Percentiles rank a stretch among this genome's conserved stretches.
Evolutionary conservation across 2,329 filamentous ascomycete genomes (phyloP).

Genomic region (Thelonectria blattea): DNA sequence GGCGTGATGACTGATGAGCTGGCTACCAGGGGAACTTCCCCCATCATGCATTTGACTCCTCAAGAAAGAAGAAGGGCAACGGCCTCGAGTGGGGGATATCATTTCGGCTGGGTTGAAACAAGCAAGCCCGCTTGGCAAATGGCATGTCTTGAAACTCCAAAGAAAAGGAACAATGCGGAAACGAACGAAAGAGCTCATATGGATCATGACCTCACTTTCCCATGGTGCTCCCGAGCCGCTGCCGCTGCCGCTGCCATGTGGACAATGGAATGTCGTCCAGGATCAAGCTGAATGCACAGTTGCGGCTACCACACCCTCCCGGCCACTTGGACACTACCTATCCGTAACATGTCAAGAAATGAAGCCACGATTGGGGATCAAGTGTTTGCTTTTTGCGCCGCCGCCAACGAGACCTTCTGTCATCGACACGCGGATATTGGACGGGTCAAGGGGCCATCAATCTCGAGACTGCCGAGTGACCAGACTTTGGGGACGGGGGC

Average conservation of each 20-base stretch:
- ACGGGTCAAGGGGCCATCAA: neutral
- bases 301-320: conserved; percentile 4
- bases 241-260: neutral
- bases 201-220: neutral
- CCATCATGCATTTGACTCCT: conserved; percentile 4
- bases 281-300: conserved; percentile 4
- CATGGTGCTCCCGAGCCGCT: neutral
- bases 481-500: neutral
- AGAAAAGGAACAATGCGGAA: neutral
- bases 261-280: neutral
- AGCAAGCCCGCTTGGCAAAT: neutral
- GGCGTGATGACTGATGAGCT: neutral
- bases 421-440: neutral
- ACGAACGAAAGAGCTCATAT: neutral
- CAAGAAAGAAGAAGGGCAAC: neutral
- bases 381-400: conserved; percentile 4
- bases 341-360: neutral
- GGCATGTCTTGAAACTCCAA: neutral
- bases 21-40: neutral
- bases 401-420: neutral
- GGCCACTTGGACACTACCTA: neutral
- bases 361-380: neutral
- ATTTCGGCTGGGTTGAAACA: conserved; percentile 2
- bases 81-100: neutral
- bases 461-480: neutral